Percentiles rank a stretch among this genome's conserved stretches.
Conservation (phyloP, 2,329 filamentous ascomycete species). For the Thielaviopsis cerberus region DNA sequence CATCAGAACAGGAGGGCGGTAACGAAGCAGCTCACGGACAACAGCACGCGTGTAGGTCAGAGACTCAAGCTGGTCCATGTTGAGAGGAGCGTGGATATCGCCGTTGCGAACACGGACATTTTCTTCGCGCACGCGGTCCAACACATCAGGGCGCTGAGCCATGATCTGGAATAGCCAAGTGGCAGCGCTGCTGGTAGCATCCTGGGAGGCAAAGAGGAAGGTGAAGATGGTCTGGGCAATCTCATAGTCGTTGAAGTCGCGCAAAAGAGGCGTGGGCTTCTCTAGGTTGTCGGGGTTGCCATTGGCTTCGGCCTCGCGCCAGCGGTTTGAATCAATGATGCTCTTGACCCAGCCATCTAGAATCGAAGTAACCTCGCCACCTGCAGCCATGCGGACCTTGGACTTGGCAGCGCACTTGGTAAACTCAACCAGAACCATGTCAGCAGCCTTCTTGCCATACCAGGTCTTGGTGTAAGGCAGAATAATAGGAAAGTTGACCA, state of each 20-base stretch:
- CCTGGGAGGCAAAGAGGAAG: slow-evolving; percentile 92
- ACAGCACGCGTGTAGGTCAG: slow-evolving; percentile 82
- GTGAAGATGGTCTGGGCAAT: slow-evolving; percentile 89
- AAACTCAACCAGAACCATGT: slow-evolving; percentile 82
- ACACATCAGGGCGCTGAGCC: slow-evolving; percentile 80
- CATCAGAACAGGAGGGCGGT: slow-evolving; percentile 92
- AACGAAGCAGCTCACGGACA: slow-evolving; percentile 77
- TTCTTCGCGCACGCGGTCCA: slow-evolving; percentile 82
- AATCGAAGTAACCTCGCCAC: slow-evolving; percentile 74
- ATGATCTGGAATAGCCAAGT: slow-evolving; percentile 93
- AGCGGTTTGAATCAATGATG: slow-evolving; percentile 70
- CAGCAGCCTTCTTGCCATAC: slow-evolving; percentile 90
- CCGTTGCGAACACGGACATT: slow-evolving; percentile 62
- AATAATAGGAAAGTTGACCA: slow-evolving; percentile 97
- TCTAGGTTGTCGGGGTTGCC: slow-evolving; percentile 50
- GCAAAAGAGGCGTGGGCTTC: slow-evolving; percentile 68
- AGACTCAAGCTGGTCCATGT: slow-evolving; percentile 73
- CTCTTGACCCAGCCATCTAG: slow-evolving; percentile 86
- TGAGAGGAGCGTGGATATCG: slow-evolving; percentile 49
- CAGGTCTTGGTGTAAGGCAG: slow-evolving; percentile 87
- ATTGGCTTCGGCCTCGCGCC: slow-evolving; percentile 58
- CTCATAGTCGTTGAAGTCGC: slow-evolving; percentile 76
- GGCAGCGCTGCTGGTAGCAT: slow-evolving; percentile 80
- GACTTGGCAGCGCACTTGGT: slow-evolving; percentile 81
- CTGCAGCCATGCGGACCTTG: slow-evolving; percentile 78